Evolutionary conservation across 2,329 filamentous ascomycete species (phyloP), one percentile per base, ranked within the genome.

Genomic region (Cladosporium sp.): DNA sequence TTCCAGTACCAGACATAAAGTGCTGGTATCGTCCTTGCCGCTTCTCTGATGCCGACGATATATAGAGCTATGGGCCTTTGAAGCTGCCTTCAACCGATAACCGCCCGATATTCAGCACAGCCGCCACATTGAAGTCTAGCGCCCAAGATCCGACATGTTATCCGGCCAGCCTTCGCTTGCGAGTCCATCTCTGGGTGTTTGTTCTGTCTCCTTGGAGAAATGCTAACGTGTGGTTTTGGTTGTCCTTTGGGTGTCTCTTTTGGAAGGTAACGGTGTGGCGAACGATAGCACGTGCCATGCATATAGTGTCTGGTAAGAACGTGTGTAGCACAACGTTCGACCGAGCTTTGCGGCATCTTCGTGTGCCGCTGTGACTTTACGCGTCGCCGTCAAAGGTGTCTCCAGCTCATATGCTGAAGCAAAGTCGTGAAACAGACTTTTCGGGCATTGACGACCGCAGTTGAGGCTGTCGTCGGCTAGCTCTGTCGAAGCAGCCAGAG

Each of bases 31-130:
- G 51, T 55, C 51, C 51, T 55, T 47, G 51, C n/a, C 51, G 51
- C 51, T 45, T 37, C 51, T 45, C 51, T 44, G 51, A 55, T 55
- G 51, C 51, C 51, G 51, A 55, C 51, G 51, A 55, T 55, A 55
- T 55, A 55, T 55, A 55, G 51, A 55, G 51, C 51, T 55, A 55
- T 44, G 51, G 51, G 51, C 39, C 50, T 42, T n/a, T 44, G 50
- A 53, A 44, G 50, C 36, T 53, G 50, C 50, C 51, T 55, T 35
- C 24, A 47, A 55, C 51, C 51, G 51, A 55, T 55, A 55, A 45
- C 51, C 51, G 51, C 51, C 51, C 51, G 51, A 55, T 55, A 55
- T 55, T 28, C 51, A 55, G 51, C 51, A 36, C 45, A 35, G 51
- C 51, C 51, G 39, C 51, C 40, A 45, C 39, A 53, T 25, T 37